phyloP scores from a whole-genome alignment of 257 asterid genomes.

The Ilex asprella region DNA sequence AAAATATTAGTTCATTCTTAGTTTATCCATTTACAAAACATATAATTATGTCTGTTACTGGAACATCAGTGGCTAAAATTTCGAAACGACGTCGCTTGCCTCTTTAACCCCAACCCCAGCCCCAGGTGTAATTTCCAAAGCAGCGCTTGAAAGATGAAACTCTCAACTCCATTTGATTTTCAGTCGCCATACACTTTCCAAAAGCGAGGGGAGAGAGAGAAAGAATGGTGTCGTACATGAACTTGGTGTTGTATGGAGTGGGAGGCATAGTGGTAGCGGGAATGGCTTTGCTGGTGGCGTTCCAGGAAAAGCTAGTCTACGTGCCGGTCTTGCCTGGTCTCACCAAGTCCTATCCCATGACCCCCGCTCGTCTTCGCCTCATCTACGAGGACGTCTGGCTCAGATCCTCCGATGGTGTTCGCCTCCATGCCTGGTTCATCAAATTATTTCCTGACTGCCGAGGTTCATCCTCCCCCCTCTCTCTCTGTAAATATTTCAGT shows the following conservation, averaged over 20 bases:
- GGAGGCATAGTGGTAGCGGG: constrained; percentile 94
- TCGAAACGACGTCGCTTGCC: no score
- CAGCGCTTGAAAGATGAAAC: neutral
- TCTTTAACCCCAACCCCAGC: no score
- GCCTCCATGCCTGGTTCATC: constrained; percentile 97
- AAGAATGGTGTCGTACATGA: constrained; percentile 69
- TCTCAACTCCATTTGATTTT: neutral
- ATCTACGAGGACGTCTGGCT: constrained; percentile 94
- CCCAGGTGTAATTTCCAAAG: neutral
- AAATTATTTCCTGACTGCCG: constrained; percentile 65
- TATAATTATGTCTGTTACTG: no score
- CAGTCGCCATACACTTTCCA: neutral
- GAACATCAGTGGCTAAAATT: no score
- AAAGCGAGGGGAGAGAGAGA: neutral
- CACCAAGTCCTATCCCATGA: constrained; percentile 75
- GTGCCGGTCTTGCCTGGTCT: constrained; percentile 97
- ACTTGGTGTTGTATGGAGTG: constrained; percentile 62
- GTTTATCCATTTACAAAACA: no score
- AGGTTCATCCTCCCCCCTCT: constrained; percentile 31
- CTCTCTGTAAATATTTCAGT: neutral
- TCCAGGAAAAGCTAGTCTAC: constrained; percentile 92
- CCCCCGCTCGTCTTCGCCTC: constrained; percentile 87
- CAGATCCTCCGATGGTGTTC: constrained; percentile 90
- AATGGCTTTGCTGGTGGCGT: constrained; percentile 86
- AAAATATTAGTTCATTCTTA: no score